Evolutionary conservation across 495 filamentous ascomycete species (phyloP).

Genomic region (Entonaema liquescens): DNA sequence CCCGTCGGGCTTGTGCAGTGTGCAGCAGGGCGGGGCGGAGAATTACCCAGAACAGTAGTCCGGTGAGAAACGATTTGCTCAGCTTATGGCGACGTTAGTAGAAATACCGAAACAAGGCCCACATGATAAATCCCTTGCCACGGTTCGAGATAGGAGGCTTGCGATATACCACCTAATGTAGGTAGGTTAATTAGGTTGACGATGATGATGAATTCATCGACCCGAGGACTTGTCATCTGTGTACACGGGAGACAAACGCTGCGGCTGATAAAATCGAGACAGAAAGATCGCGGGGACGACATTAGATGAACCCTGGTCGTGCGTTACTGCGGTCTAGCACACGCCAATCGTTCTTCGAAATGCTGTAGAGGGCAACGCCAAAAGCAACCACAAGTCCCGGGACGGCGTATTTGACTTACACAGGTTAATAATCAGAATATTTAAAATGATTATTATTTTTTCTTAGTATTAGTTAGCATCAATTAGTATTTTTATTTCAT

Average conservation of each 20-base stretch:
- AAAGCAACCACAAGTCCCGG: constrained; percentile 20
- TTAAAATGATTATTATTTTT: neutral
- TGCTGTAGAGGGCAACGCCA: constrained; percentile 2
- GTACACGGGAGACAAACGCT: constrained; percentile 12
- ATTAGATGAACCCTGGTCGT: constrained; percentile 30
- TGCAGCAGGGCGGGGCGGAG: constrained; percentile 30
- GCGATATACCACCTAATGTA: neutral
- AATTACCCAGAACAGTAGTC: constrained; percentile 16
- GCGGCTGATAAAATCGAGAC: constrained; percentile 36
- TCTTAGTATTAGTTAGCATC: neutral
- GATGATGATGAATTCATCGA: constrained; percentile 6
- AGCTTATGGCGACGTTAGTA: neutral
- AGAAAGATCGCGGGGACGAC: constrained; percentile 31
- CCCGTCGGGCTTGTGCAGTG: constrained; percentile 30
- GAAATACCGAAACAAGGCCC: constrained; percentile 7
- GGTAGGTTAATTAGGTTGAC: neutral
- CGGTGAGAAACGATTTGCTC: constrained; percentile 9
- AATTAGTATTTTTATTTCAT: constrained; percentile 1
- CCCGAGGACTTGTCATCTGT: neutral
- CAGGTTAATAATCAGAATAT: neutral
- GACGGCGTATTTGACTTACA: neutral
- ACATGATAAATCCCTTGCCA: constrained; percentile 6
- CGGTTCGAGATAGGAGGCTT: neutral
- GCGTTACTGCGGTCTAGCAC: constrained; percentile 28
- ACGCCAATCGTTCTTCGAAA: constrained; percentile 27